phyloP scores from a whole-genome alignment of 176 grass and related monocot genomes.

The Zoysia japonica region DNA sequence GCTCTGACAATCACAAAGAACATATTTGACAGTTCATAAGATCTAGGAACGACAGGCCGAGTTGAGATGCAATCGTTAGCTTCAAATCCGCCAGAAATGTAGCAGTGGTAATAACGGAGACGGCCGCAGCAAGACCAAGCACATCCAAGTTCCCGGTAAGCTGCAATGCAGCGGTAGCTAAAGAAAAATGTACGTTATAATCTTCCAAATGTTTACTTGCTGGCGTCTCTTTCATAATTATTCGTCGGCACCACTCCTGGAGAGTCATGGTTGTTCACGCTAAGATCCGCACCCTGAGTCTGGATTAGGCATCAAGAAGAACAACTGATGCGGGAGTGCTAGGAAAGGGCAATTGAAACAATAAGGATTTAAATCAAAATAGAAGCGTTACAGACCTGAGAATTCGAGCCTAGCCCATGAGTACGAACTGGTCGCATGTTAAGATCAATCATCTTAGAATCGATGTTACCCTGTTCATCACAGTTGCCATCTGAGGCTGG shows the following conservation, averaged over 20 bases:
- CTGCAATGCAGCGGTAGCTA: constrained; percentile 7
- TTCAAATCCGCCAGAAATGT: constrained; percentile 31
- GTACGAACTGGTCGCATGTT: constrained; percentile 73
- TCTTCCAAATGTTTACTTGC: constrained; percentile 30
- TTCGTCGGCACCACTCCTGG: constrained; percentile 61
- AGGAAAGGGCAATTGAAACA: background rate
- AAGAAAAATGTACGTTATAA: constrained; percentile 44
- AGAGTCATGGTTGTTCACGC: constrained; percentile 63
- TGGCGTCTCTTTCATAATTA: constrained; percentile 43
- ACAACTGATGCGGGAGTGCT: constrained; percentile 11
- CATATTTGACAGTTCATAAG: constrained; percentile 7
- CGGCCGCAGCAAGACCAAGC: background rate
- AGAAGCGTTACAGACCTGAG: constrained; percentile 56
- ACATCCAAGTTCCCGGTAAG: constrained; percentile 12
- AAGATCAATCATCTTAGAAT: constrained; percentile 96
- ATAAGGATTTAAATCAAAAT: background rate
- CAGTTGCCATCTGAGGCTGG: constrained; percentile 48
- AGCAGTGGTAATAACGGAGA: constrained; percentile 4
- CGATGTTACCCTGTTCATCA: constrained; percentile 58
- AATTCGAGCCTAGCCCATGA: constrained; percentile 72
- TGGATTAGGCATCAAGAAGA: constrained; percentile 41
- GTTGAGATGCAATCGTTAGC: constrained; percentile 35
- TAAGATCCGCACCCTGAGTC: constrained; percentile 61
- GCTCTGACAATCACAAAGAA: constrained; percentile 15
- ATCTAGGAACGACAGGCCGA: constrained; percentile 32